Percentiles rank a stretch among this genome's conserved stretches.
phyloP scores from a whole-genome alignment of 2,329 filamentous ascomycete species.

The Pezicula neosporulosa region DNA sequence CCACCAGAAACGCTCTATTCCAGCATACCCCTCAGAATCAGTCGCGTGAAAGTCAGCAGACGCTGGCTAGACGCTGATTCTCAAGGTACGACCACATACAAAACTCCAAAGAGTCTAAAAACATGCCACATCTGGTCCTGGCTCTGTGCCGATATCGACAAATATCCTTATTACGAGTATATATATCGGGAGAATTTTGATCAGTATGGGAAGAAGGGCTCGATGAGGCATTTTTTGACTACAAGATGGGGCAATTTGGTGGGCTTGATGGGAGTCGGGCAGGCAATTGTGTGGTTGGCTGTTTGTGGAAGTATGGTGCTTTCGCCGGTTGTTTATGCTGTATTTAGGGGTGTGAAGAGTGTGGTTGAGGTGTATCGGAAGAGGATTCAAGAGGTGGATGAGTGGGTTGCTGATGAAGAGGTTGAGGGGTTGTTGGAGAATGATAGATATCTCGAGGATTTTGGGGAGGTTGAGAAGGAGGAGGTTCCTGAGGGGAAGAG shows the following conservation, averaged over 20 bases:
- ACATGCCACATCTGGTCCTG: slow-evolving; percentile 14
- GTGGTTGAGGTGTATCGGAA: slow-evolving; percentile 9
- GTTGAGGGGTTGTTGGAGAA: slow-evolving; percentile 11
- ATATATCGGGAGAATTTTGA: slow-evolving; percentile 16
- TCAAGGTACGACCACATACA: slow-evolving; percentile 7
- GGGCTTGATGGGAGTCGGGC: slow-evolving; percentile 7
- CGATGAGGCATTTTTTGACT: slow-evolving; percentile 10
- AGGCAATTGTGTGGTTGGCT: slow-evolving; percentile 6
- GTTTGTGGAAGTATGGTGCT: slow-evolving; percentile 12
- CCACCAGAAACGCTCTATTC: slow-evolving; percentile 3
- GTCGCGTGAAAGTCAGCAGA: not conserved
- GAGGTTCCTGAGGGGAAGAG: slow-evolving; percentile 3
- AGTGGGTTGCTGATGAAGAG: slow-evolving; percentile 14
- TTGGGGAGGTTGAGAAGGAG: slow-evolving; percentile 7
- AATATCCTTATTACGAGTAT: slow-evolving; percentile 15
- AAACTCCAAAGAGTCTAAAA: slow-evolving; percentile 8
- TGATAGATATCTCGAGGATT: slow-evolving; percentile 11
- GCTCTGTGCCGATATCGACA: slow-evolving; percentile 13
- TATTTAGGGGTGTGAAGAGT: slow-evolving; percentile 7
- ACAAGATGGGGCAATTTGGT: slow-evolving; percentile 11
- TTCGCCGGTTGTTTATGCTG: slow-evolving; percentile 9
- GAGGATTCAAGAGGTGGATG: slow-evolving; percentile 13
- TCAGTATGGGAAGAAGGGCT: slow-evolving; percentile 16
- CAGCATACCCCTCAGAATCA: not conserved
- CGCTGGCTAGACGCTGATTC: slow-evolving; percentile 1